Percentiles rank a stretch among this genome's conserved stretches.
Evolutionary conservation across 2,329 filamentous ascomycete genomes (phyloP).

Genomic region (Fusarium aywerte): DNA sequence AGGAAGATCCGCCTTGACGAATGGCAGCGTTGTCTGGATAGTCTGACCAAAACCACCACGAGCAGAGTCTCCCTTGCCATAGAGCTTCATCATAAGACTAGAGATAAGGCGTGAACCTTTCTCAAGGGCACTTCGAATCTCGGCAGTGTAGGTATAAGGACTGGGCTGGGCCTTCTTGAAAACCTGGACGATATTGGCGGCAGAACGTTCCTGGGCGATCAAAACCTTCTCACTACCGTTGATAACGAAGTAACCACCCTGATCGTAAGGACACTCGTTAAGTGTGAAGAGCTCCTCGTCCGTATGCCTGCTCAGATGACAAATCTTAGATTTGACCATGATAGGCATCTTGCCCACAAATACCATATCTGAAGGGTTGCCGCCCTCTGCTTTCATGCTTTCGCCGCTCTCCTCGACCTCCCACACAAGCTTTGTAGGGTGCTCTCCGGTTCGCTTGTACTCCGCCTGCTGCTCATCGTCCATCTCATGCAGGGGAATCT

Average conservation of each 20-base stretch:
- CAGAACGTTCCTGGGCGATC: conserved; percentile 96
- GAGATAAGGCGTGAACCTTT: conserved; percentile 96
- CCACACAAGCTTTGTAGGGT: conserved; percentile 68
- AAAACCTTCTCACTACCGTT: conserved; percentile 99
- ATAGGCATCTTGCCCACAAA: conserved; percentile 97
- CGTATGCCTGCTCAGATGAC: conserved; percentile 83
- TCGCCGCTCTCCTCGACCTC: conserved; percentile 68
- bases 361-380: conserved; percentile 70
- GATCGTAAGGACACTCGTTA: conserved; percentile 98
- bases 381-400: conserved; percentile 63
- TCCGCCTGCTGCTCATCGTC: conserved; percentile 71
- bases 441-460: conserved; percentile 64
- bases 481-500: conserved; percentile 72
- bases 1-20: conserved; percentile 92
- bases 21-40: conserved; percentile 90
- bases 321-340: conserved; percentile 98
- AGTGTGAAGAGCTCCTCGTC: conserved; percentile 89
- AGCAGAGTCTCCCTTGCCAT: conserved; percentile 85
- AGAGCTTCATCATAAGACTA: conserved; percentile 89
- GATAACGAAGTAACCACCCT: conserved; percentile 98
- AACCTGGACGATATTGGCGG: conserved; percentile 98
- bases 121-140: conserved; percentile 95
- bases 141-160: conserved; percentile 90
- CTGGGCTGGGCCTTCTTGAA: conserved; percentile 98
- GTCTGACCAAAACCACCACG: conserved; percentile 82